A percentile compares a stretch with the other conserved stretches of the same genome.
phyloP scores from a whole-genome alignment of 208 protist genomes.

The Trypanosoma conorhini region DNA sequence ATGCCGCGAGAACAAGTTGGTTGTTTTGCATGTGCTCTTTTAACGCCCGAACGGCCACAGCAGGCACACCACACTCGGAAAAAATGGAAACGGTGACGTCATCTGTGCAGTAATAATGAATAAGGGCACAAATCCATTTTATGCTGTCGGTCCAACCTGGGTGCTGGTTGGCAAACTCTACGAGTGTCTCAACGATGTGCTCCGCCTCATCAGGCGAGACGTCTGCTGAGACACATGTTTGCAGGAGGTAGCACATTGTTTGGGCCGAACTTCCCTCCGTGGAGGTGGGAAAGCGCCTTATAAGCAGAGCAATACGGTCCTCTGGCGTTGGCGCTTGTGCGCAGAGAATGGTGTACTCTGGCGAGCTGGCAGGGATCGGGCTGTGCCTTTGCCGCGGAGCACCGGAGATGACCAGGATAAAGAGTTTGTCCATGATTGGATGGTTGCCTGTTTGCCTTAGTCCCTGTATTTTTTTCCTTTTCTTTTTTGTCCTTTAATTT shows the following conservation, averaged over 20 bases:
- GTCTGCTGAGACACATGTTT: conserved; percentile 59
- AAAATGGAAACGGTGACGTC: conserved; percentile 87
- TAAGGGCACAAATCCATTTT: conserved; percentile 78
- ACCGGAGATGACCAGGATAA: conserved; percentile 62
- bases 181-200: conserved; percentile 70
- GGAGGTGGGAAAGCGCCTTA: conserved; percentile 63
- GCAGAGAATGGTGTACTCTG: conserved; percentile 86
- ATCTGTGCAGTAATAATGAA: conserved; percentile 92
- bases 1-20: conserved; percentile 56
- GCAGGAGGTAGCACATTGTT: conserved; percentile 66
- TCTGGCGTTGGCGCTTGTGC: conserved; percentile 57
- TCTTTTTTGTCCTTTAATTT: conserved; percentile 1
- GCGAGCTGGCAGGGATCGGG: conserved; percentile 31
- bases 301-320: conserved; percentile 60
- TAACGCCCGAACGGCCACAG: conserved; percentile 67
- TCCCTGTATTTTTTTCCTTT: neutral
- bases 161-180: conserved; percentile 55
- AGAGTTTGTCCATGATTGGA: conserved; percentile 55
- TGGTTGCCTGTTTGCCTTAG: neutral
- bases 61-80: conserved; percentile 77
- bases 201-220: conserved; percentile 79
- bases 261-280: conserved; percentile 75
- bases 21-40: conserved; percentile 52
- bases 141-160: conserved; percentile 72
- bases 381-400: conserved; percentile 59